Conservation (phyloP, 2,329 filamentous ascomycete genomes). For the Nigrospora oryzae region DNA sequence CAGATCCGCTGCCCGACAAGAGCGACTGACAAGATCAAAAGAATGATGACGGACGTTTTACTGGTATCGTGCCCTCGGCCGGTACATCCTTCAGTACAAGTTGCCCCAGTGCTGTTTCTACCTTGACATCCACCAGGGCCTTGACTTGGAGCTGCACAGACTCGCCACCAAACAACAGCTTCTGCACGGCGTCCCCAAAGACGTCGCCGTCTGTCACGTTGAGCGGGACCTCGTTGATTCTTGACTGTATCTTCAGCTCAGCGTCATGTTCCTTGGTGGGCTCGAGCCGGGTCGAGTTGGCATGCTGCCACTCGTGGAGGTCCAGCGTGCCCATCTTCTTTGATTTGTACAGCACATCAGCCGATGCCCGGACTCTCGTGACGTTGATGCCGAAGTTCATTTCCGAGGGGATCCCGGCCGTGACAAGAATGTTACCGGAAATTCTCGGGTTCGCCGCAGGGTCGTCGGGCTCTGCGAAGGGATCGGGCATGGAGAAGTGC, state of each 20-base stretch:
- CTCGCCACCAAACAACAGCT: constrained; percentile 65
- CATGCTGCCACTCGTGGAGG: constrained; percentile 72
- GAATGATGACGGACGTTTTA: constrained; percentile 78
- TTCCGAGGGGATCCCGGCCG: constrained; percentile 72
- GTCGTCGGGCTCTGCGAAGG: constrained; percentile 65
- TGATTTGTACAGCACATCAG: constrained; percentile 72
- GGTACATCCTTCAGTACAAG: constrained; percentile 79
- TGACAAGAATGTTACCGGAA: constrained; percentile 73
- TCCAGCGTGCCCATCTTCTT: constrained; percentile 76
- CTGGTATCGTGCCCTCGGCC: constrained; percentile 74
- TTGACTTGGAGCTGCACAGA: constrained; percentile 65
- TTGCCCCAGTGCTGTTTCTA: constrained; percentile 73
- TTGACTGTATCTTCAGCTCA: constrained; percentile 64
- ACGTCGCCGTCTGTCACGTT: constrained; percentile 73
- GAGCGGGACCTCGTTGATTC: constrained; percentile 70
- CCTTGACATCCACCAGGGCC: constrained; percentile 73
- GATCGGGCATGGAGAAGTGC: constrained; percentile 76
- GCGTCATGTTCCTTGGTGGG: constrained; percentile 48
- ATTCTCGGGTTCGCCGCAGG: constrained; percentile 69
- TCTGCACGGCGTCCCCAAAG: constrained; percentile 73
- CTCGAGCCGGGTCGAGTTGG: constrained; percentile 67
- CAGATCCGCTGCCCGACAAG: constrained; percentile 13
- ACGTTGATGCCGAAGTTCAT: constrained; percentile 82
- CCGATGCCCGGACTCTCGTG: constrained; percentile 63
- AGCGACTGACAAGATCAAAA: constrained; percentile 35